Base-by-base conservation (phyloP, 352 stramenopile genomes). In the Phytophthora sp. region DNA sequence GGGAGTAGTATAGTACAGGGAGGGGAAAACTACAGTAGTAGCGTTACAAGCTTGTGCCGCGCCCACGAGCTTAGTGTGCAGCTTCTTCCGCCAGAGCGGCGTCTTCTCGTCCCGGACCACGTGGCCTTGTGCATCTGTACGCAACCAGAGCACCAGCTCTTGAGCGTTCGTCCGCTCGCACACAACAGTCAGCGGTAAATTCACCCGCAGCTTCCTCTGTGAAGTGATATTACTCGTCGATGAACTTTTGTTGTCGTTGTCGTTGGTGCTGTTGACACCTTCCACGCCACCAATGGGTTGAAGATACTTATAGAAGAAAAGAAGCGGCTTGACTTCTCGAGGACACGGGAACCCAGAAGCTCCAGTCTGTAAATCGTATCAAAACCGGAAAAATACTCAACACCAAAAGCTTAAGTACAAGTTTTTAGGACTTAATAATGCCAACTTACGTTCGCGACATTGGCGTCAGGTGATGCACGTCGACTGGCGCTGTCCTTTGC, bases 301-400 rank as follows among this genome's bases (percentile, higher is more conserved):
- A 6, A 94, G 56, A 50, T 89, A 93, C 72, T 94, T 94, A 77
- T 89, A 94, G 57, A 94, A 94, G 65, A 83, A 84, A 20, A 94
- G 55, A 8, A 88, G 64, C 9, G 86, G 82, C 62, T 77, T 80
- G 11, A 80, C 66, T 56, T 80, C 56, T 55, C 57, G 59, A 44
- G 73, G 73, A 44, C 70, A 80, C 18, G 60, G 45, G 16, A 49
- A 68, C 3, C 29, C 16, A 44, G 9, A 12, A 57, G 18, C 35
- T 26, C 44, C 44, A 33, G 1, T 23, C 60, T 65, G 24, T 24
- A 63, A 27, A 23, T 6, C 26, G n/a, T 33, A n/a, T n/a, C 6
- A 49, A 42, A n/a, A 8, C 13, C 20, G 4, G 42, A 30, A 4
- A 26, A 35, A 35, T 30, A 24, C 2, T 35, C 8, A 55, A 9